These are phyloP conservation scores for Pleurotus tuoliensis DNA, from an alignment of 768 basidiomycete species.

Conservation along the genomic window DNA sequence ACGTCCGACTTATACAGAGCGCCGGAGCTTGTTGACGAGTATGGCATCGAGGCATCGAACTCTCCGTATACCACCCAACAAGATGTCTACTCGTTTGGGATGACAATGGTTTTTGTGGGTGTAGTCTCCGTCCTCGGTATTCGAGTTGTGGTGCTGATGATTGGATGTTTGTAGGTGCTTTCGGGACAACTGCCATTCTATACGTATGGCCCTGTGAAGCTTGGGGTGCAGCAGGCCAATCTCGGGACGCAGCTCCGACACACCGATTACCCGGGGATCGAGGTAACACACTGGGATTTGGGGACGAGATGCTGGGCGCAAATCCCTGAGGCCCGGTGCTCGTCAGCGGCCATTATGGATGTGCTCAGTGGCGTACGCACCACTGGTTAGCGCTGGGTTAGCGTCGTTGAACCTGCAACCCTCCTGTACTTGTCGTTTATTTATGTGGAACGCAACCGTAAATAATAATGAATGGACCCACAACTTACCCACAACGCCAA, in stretches of 20 bases:
- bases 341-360: background rate
- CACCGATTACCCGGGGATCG: background rate
- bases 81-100: conserved; percentile 10
- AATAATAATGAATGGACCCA: too few species aligned
- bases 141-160: background rate
- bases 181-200: background rate
- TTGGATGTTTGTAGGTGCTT: background rate
- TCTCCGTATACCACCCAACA: background rate
- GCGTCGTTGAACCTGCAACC: too few species aligned
- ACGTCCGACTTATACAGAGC: background rate
- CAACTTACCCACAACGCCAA: too few species aligned
- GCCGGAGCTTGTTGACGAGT: conserved; percentile 9
- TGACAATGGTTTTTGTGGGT: conserved; percentile 8
- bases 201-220: background rate
- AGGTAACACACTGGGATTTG: background rate
- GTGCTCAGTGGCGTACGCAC: background rate
- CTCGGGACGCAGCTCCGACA: background rate
- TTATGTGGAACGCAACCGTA: too few species aligned
- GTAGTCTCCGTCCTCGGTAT: background rate
- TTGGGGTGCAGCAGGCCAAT: background rate
- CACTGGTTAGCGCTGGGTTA: too few species aligned
- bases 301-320: background rate
- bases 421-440: too few species aligned
- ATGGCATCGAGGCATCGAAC: background rate
- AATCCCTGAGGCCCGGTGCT: background rate